A percentile compares a stretch with the other conserved stretches of the same genome.
phyloP scores from a whole-genome alignment of 106 monocot genomes.

The Alisma plantagoaquatica region DNA sequence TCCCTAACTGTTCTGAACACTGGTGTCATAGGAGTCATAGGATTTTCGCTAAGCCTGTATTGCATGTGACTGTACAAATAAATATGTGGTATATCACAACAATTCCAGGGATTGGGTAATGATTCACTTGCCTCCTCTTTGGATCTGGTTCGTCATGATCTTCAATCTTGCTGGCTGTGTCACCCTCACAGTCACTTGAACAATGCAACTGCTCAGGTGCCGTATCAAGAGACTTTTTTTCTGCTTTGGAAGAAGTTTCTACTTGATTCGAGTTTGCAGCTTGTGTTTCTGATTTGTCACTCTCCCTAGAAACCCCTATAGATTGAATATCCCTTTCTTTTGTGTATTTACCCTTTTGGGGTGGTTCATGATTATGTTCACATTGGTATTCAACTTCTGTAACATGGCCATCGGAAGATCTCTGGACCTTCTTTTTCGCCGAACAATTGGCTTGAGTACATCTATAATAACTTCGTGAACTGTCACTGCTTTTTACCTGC shows the following conservation, averaged over 20 bases:
- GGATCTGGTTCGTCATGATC: slow-evolving; percentile 41
- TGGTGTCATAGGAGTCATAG: slow-evolving; percentile 21
- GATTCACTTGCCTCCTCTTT: slow-evolving; percentile 72
- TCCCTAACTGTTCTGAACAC: slow-evolving; percentile 52
- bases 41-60: slow-evolving; percentile 35
- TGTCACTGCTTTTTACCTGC: slow-evolving; percentile 74
- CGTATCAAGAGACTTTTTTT: slow-evolving; percentile 16
- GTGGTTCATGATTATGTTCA: slow-evolving; percentile 51
- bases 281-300: slow-evolving; percentile 13
- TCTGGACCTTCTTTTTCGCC: slow-evolving; percentile 73
- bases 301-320: slow-evolving; percentile 6
- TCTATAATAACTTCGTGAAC: slow-evolving; percentile 59
- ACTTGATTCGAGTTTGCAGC: too few relatives aligned
- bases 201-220: slow-evolving; percentile 48
- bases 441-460: slow-evolving; percentile 49
- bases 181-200: slow-evolving; percentile 94
- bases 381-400: slow-evolving; percentile 42
- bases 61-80: neutral
- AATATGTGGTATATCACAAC: too few relatives aligned
- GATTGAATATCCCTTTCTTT: slow-evolving; percentile 36
- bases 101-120: too few relatives aligned
- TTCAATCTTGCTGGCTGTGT: slow-evolving; percentile 36
- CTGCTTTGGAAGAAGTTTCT: slow-evolving; percentile 15
- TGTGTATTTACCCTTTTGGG: slow-evolving; percentile 32
- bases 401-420: slow-evolving; percentile 51